Conservation (phyloP, 495 filamentous ascomycete species). For the Aspergillus egyptiacus region DNA sequence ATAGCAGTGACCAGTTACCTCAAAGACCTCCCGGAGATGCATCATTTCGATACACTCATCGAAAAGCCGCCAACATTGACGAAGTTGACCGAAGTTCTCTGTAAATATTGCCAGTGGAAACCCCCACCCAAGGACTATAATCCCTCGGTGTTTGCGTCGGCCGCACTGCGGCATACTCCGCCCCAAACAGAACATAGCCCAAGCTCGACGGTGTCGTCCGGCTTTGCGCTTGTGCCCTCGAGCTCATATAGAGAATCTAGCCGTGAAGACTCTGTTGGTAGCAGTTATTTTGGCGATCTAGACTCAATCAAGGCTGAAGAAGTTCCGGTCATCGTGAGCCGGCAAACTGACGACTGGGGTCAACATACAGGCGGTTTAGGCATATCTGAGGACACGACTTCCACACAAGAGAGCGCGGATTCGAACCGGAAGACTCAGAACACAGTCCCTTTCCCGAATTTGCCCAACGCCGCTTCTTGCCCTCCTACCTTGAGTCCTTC, state of each 20-base stretch:
- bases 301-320: conserved; percentile 77
- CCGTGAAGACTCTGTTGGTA: conserved; percentile 78
- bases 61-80: conserved; percentile 91
- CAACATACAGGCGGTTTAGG: conserved; percentile 60
- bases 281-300: conserved; percentile 78
- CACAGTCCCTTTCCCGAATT: conserved; percentile 40
- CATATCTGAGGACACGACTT: conserved; percentile 49
- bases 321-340: conserved; percentile 65
- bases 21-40: conserved; percentile 87
- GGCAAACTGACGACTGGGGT: conserved; percentile 69
- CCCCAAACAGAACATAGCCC: conserved; percentile 72
- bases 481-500: conserved; percentile 50
- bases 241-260: conserved; percentile 72
- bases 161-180: conserved; percentile 56
- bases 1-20: conserved; percentile 97
- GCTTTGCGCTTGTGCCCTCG: conserved; percentile 61
- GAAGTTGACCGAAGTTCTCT: conserved; percentile 80
- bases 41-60: conserved; percentile 90
- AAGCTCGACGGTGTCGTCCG: conserved; percentile 71
- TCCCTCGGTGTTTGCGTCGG: conserved; percentile 51
- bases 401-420: conserved; percentile 23
- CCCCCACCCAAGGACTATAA: conserved; percentile 53
- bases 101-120: conserved; percentile 88
- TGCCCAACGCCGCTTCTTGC: conserved; percentile 62
- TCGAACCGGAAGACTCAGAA: conserved; percentile 25